phyloP scores from a whole-genome alignment of 495 filamentous ascomycete species.

The Durotheca rogersii region DNA sequence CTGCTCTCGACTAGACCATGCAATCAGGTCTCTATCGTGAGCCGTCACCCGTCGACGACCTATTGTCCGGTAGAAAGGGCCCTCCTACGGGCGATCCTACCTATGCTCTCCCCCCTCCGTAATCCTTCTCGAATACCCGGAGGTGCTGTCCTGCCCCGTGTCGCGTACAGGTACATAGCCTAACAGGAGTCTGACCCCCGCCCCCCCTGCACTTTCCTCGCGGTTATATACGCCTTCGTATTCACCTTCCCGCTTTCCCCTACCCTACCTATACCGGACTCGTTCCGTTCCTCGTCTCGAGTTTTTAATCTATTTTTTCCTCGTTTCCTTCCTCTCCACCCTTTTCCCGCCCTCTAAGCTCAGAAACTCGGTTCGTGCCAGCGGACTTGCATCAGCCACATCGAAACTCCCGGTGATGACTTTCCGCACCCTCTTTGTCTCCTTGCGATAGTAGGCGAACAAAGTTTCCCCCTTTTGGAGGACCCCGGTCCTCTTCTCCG shows the following conservation, averaged over 20 bases:
- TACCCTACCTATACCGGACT: conserved; percentile 4
- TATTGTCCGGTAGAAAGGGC: too few relatives aligned
- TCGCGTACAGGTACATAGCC: too few relatives aligned
- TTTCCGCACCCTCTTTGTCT: conserved; percentile 25
- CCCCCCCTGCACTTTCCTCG: conserved; percentile 8
- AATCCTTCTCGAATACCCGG: too few relatives aligned
- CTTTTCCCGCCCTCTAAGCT: background rate
- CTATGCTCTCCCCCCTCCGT: too few relatives aligned
- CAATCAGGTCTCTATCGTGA: too few relatives aligned
- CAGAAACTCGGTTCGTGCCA: conserved; percentile 5
- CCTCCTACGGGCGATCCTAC: too few relatives aligned
- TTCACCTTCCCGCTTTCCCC: conserved; percentile 15
- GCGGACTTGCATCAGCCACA: conserved; percentile 11
- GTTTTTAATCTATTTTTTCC: conserved; percentile 5
- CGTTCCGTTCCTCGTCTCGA: conserved; percentile 2
- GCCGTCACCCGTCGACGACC: too few relatives aligned
- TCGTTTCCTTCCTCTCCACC: conserved; percentile 4
- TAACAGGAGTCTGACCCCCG: conserved; percentile 15
- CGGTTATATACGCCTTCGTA: conserved; percentile 17
- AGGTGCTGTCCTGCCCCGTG: too few relatives aligned
- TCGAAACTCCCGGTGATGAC: conserved; percentile 26
- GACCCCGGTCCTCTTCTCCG: conserved; percentile 16
- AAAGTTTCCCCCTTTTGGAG: conserved; percentile 17
- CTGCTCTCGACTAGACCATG: too few relatives aligned
- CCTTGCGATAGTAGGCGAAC: conserved; percentile 12